Evolutionary conservation across 768 basidiomycete genomes (phyloP).

Genomic region (Boletus subcaerulescens): DNA sequence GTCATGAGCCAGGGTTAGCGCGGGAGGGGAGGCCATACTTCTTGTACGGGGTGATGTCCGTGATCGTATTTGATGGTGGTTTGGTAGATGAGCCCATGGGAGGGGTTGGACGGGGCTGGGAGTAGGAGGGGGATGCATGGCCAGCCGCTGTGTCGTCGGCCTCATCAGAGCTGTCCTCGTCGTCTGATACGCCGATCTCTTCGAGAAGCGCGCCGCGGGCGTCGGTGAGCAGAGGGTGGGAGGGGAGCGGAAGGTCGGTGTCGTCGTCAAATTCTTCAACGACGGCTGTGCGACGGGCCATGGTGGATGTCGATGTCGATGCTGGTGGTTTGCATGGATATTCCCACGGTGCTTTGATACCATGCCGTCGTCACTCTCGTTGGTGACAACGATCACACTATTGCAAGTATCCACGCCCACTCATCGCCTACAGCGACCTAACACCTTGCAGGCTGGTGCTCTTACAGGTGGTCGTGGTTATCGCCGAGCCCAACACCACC

Average conservation of each 20-base stretch:
- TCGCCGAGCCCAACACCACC: constrained; percentile 5
- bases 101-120: constrained; percentile 21
- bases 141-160: constrained; percentile 39
- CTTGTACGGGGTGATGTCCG: constrained; percentile 83
- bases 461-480: constrained; percentile 6
- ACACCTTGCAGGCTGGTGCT: constrained; percentile 14
- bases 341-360: constrained; percentile 29
- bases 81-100: constrained; percentile 19
- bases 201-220: constrained; percentile 73
- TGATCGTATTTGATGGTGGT: constrained; percentile 41
- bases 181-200: constrained; percentile 58
- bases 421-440: neutral
- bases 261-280: constrained; percentile 92
- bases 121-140: constrained; percentile 51
- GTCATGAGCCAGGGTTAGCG: constrained; percentile 4
- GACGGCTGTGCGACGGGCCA: constrained; percentile 70
- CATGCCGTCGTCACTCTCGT: neutral
- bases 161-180: constrained; percentile 40
- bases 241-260: constrained; percentile 83
- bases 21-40: constrained; percentile 36
- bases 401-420: constrained; percentile 2
- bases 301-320: constrained; percentile 29
- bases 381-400: constrained; percentile 10
- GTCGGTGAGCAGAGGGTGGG: constrained; percentile 60
- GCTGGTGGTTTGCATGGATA: neutral